Percentiles rank a stretch among this genome's conserved stretches.
These are phyloP conservation scores for Papiliotrema nemorosa DNA, from an alignment of 1,284 basidiomycete species.

Conservation along the genomic window DNA sequence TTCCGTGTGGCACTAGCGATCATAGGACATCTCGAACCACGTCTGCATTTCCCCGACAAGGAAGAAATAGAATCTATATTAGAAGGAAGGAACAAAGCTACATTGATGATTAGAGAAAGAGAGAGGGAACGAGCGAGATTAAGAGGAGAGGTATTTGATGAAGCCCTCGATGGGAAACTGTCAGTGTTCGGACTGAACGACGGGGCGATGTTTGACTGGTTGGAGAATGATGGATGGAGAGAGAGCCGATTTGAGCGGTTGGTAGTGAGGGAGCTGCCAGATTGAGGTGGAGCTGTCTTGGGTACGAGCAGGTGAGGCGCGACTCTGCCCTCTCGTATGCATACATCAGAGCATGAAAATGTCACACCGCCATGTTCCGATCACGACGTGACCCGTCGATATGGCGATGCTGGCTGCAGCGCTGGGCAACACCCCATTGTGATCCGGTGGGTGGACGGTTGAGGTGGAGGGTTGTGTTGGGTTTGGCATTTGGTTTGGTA, in stretches of 20 bases:
- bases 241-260: constrained; percentile 83
- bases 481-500: too few species aligned
- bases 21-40: constrained; percentile 76
- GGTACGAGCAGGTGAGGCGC: too few species aligned
- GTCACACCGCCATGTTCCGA: too few species aligned
- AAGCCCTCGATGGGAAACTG: constrained; percentile 70
- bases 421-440: too few species aligned
- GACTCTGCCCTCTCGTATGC: too few species aligned
- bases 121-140: constrained; percentile 58
- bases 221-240: constrained; percentile 62
- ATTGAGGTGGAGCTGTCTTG: too few species aligned
- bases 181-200: constrained; percentile 84
- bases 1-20: constrained; percentile 77
- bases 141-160: constrained; percentile 44
- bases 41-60: constrained; percentile 47
- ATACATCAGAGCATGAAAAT: too few species aligned
- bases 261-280: constrained; percentile 80
- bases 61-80: constrained; percentile 74
- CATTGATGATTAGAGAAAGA: constrained; percentile 38
- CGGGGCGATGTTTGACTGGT: constrained; percentile 78
- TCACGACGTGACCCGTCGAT: too few species aligned
- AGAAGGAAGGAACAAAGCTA: constrained; percentile 57
- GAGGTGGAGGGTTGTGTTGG: too few species aligned
- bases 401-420: too few species aligned
- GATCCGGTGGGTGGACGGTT: too few species aligned